These are phyloP conservation scores for Fusarium penzigii DNA, from an alignment of 2,329 filamentous ascomycete genomes.

Conservation along the genomic window DNA sequence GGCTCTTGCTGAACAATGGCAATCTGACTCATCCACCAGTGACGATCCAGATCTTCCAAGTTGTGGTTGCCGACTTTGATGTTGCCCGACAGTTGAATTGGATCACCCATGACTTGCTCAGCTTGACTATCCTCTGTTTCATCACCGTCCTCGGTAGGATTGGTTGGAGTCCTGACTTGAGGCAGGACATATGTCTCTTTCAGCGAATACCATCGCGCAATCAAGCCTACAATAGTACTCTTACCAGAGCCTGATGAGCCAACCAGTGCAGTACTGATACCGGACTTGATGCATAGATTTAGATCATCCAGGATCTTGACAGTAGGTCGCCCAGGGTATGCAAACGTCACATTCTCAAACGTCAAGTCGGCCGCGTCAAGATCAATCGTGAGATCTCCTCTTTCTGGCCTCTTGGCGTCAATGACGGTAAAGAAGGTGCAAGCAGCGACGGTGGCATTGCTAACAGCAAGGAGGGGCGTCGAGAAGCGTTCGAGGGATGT, in stretches of 20 bases:
- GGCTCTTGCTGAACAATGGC: conserved; percentile 93
- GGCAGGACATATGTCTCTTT: too few species aligned
- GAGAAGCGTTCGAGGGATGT: conserved; percentile 87
- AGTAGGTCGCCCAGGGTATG: conserved; percentile 91
- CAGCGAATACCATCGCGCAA: conserved; percentile 92
- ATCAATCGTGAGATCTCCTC: conserved; percentile 70
- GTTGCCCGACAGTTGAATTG: conserved; percentile 63
- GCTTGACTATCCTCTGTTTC: too few species aligned
- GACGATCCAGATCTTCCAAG: conserved; percentile 78
- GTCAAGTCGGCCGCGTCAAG: conserved; percentile 76
- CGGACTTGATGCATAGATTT: conserved; percentile 76
- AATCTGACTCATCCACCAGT: conserved; percentile 90
- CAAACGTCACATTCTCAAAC: conserved; percentile 81
- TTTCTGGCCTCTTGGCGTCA: conserved; percentile 66
- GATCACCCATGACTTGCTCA: too few species aligned
- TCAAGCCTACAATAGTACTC: conserved; percentile 87
- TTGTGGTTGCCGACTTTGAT: conserved; percentile 83
- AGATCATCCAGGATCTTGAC: conserved; percentile 87
- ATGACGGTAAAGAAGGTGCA: conserved; percentile 94
- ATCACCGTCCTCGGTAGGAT: too few species aligned
- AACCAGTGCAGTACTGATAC: conserved; percentile 90
- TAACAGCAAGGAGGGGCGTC: conserved; percentile 85
- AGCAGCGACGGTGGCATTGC: conserved; percentile 78
- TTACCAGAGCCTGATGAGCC: conserved; percentile 95
- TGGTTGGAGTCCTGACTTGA: too few species aligned